Evolutionary conservation across 2,329 filamentous ascomycete genomes (phyloP).

Genomic region (Cercospora brassicicola): DNA sequence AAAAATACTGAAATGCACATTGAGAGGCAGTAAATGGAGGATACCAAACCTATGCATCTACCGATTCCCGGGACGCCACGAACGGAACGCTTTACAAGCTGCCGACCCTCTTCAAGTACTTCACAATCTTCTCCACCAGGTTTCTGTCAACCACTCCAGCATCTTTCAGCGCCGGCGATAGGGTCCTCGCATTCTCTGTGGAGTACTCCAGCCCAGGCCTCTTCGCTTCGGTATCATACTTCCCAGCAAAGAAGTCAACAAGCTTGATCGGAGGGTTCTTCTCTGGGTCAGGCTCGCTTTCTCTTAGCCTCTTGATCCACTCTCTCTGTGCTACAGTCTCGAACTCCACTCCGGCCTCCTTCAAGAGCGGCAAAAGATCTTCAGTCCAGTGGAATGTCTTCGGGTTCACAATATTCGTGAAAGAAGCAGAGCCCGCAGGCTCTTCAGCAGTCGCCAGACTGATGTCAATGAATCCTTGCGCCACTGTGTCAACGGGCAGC

Average conservation of each 20-base stretch:
- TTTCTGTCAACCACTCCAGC: neutral
- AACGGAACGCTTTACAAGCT: constrained; percentile 2
- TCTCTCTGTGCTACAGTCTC: constrained; percentile 46
- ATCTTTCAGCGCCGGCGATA: constrained; percentile 2
- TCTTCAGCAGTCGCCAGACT: constrained; percentile 15
- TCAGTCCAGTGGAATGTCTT: constrained; percentile 53
- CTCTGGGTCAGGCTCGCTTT: constrained; percentile 44
- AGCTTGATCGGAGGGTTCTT: constrained; percentile 39
- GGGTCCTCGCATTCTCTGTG: constrained; percentile 7
- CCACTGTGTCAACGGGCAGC: constrained; percentile 48
- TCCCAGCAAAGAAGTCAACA: constrained; percentile 36
- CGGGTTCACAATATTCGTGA: constrained; percentile 46
- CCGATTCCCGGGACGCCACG: neutral
- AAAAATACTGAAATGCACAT: neutral
- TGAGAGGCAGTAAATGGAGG: neutral
- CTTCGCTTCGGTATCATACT: constrained; percentile 29
- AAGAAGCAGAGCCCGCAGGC: constrained; percentile 2
- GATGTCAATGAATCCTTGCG: constrained; percentile 25
- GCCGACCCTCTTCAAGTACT: constrained; percentile 8
- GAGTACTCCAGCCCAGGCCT: neutral
- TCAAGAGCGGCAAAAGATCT: constrained; percentile 55
- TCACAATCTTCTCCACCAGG: constrained; percentile 16
- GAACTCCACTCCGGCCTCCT: constrained; percentile 49
- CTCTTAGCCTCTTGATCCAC: constrained; percentile 50
- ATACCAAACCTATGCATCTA: neutral